These are phyloP conservation scores for Triticum urartu DNA, from an alignment of 176 grass and related monocot species.

Conservation along the genomic window DNA sequence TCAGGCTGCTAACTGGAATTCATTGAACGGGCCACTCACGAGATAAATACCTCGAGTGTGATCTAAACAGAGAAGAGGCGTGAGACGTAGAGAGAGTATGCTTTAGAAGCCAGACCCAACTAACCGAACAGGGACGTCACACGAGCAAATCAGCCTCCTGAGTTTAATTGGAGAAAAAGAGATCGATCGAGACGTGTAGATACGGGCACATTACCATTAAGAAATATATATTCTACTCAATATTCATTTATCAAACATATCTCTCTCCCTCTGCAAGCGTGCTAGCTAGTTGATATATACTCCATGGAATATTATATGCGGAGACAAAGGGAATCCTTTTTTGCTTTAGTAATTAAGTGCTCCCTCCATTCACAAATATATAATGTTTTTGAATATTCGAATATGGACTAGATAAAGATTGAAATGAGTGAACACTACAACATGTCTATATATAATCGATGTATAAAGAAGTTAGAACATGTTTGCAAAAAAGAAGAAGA, in stretches of 20 bases:
- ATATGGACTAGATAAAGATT: too few relatives aligned
- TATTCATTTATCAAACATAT: too few relatives aligned
- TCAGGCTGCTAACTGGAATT: neutral
- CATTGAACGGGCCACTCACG: neutral
- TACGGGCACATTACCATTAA: neutral
- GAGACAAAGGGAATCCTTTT: neutral
- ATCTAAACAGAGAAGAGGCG: neutral
- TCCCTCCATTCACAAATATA: too few relatives aligned
- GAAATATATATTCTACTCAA: neutral
- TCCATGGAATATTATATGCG: neutral
- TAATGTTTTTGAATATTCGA: too few relatives aligned
- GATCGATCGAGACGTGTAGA: neutral
- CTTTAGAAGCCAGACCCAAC: neutral
- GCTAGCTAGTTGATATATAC: neutral
- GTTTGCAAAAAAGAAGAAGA: neutral
- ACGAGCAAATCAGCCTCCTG: neutral
- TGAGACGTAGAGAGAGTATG: neutral
- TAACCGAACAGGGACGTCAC: neutral
- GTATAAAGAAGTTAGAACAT: too few relatives aligned
- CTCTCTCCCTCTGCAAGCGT: neutral
- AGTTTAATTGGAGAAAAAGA: neutral
- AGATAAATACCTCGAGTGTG: neutral
- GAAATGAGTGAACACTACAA: too few relatives aligned
- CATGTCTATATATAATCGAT: too few relatives aligned
- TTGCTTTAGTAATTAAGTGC: too few relatives aligned